Evolutionary conservation across 1,139 yeast genomes (phyloP).

Genomic region (Yamadazyma atmosphaerica): DNA sequence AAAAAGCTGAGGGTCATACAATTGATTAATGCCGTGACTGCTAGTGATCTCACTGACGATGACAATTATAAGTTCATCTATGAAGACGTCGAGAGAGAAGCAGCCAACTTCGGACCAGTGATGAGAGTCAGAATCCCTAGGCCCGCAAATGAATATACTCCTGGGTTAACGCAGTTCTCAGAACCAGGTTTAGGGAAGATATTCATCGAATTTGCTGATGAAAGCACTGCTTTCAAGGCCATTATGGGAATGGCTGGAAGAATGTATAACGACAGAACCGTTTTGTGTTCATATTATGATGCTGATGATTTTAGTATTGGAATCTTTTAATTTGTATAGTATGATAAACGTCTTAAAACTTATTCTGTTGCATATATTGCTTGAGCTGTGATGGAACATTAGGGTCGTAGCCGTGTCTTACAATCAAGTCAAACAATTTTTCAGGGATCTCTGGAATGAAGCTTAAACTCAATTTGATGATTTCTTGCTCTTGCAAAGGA

Average conservation of each 20-base stretch:
- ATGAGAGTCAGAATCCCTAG: conserved; percentile 62
- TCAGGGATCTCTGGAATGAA: conserved; percentile 78
- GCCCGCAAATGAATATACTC: conserved; percentile 54
- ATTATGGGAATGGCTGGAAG: conserved; percentile 67
- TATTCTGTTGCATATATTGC: conserved; percentile 15
- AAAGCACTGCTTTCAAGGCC: conserved; percentile 56
- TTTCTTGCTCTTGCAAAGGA: conserved; percentile 66
- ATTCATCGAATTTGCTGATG: conserved; percentile 61
- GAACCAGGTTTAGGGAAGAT: conserved; percentile 71
- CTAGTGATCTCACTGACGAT: conserved; percentile 61
- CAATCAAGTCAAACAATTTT: conserved; percentile 63
- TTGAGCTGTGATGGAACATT: conserved; percentile 42
- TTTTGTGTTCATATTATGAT: conserved; percentile 64
- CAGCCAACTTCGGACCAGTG: conserved; percentile 54
- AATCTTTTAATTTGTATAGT: conserved; percentile 14
- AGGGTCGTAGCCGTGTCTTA: conserved; percentile 70
- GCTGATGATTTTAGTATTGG: conserved; percentile 52
- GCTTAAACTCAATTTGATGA: conserved; percentile 77
- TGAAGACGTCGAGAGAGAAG: conserved; percentile 54
- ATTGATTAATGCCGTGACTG: conserved; percentile 63
- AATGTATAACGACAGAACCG: conserved; percentile 66
- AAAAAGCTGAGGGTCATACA: conserved; percentile 61
- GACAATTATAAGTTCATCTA: conserved; percentile 49
- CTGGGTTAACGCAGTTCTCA: conserved; percentile 43
- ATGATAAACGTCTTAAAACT: not conserved